A percentile compares a stretch with the other conserved stretches of the same genome.
These are phyloP conservation scores for Mallotus japonicus DNA, from an alignment of 441 rosid genomes.

Conservation along the genomic window DNA sequence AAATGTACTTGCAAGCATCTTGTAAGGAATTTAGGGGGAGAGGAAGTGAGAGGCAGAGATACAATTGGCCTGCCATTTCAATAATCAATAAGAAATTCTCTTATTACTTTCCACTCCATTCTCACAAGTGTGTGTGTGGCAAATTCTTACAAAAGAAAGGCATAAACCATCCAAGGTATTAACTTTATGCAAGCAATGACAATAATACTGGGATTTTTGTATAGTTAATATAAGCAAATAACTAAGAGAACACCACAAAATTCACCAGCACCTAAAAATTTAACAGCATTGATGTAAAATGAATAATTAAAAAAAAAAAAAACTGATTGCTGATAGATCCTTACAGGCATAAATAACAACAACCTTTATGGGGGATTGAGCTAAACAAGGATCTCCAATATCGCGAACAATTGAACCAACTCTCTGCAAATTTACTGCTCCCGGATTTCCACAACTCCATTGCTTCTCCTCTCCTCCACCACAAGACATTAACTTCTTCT, in stretches of 20 bases:
- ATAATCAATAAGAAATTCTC: not conserved
- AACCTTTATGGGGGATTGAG: conserved; percentile 78
- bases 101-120: not conserved
- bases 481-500: conserved; percentile 72
- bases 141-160: not conserved
- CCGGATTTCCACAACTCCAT: conserved; percentile 73
- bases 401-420: conserved; percentile 74
- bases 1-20: not conserved
- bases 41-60: not conserved
- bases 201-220: not conserved
- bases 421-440: conserved; percentile 62
- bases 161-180: conserved; percentile 13
- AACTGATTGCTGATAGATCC: conserved; percentile 25
- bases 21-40: not conserved
- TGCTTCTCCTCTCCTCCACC: conserved; percentile 47
- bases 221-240: not conserved
- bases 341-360: conserved; percentile 62
- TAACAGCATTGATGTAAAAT: not conserved
- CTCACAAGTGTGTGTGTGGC: not conserved
- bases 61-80: not conserved
- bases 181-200: not conserved
- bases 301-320: not conserved
- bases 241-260: not conserved
- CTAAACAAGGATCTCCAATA: conserved; percentile 85
- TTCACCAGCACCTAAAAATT: not conserved